Percentiles rank a stretch among this genome's conserved stretches.
Conservation (phyloP, 306 rosid species). For the Delonix regia region DNA sequence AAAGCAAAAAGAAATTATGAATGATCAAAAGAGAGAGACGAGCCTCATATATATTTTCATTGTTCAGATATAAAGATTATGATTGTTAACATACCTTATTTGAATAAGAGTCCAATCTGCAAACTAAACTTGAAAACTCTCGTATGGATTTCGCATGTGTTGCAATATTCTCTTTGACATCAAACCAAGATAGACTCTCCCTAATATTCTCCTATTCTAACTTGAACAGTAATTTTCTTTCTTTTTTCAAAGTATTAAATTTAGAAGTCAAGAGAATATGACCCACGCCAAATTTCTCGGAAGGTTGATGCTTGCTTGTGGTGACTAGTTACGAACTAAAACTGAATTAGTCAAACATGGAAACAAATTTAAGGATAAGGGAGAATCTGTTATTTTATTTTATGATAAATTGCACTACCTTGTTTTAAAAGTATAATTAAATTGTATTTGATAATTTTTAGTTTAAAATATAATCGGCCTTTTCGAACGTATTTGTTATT, state of each 20-base stretch:
- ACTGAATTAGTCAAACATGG: background rate
- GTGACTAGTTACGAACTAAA: background rate
- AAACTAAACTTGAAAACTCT: conserved; percentile 5
- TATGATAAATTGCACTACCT: too few species aligned
- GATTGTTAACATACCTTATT: too few species aligned
- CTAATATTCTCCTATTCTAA: background rate
- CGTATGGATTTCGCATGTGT: background rate
- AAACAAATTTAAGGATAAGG: too few species aligned
- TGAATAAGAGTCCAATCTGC: background rate
- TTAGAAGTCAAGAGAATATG: conserved; percentile 20
- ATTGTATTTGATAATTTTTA: too few species aligned
- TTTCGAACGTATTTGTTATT: too few species aligned
- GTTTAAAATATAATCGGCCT: too few species aligned
- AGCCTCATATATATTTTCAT: too few species aligned
- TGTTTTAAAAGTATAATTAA: too few species aligned
- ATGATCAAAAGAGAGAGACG: too few species aligned
- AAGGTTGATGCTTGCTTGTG: conserved; percentile 8
- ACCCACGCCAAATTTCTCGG: conserved; percentile 33
- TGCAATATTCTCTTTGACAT: background rate
- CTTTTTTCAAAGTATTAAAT: background rate
- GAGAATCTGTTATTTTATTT: too few species aligned
- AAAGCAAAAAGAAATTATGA: too few species aligned
- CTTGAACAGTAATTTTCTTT: background rate
- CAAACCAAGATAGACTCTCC: background rate
- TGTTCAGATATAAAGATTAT: too few species aligned